These are phyloP conservation scores for Magnaporthiopsis incrustans DNA, from an alignment of 2,329 filamentous ascomycete genomes.

Conservation along the genomic window DNA sequence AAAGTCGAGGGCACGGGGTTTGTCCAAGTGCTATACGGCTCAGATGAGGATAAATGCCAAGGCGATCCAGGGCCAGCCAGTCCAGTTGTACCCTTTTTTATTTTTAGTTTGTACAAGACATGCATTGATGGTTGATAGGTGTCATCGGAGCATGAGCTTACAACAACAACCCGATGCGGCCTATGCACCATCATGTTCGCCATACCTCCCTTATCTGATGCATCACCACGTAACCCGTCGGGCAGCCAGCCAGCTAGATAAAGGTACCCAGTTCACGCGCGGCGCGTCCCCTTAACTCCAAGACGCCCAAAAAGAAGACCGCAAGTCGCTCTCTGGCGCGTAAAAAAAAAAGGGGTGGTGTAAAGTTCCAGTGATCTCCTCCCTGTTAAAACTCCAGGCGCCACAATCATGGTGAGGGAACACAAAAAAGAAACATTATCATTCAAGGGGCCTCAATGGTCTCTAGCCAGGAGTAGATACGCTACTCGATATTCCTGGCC, in stretches of 20 bases:
- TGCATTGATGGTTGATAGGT: background rate
- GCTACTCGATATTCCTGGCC: conserved; percentile 43
- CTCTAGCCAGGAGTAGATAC: background rate
- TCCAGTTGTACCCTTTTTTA: background rate
- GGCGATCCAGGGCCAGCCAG: background rate
- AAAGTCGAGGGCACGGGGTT: background rate
- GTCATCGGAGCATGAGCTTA: background rate
- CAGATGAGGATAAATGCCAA: background rate
- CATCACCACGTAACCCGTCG: background rate
- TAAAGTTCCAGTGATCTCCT: background rate
- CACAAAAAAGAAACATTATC: background rate
- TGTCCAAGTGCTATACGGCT: background rate
- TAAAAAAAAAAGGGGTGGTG: background rate
- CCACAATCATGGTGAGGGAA: background rate
- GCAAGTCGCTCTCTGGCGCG: background rate
- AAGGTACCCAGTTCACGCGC: background rate
- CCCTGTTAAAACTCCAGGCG: background rate
- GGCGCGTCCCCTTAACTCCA: background rate
- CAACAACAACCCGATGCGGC: background rate
- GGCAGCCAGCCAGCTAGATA: background rate
- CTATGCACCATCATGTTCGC: background rate
- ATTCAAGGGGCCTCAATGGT: background rate
- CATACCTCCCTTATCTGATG: background rate
- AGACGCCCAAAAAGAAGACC: background rate
- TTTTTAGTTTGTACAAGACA: background rate